Evolutionary conservation across 805 yeast genomes (phyloP).

Genomic region (Starmerella khaoyaiensis): DNA sequence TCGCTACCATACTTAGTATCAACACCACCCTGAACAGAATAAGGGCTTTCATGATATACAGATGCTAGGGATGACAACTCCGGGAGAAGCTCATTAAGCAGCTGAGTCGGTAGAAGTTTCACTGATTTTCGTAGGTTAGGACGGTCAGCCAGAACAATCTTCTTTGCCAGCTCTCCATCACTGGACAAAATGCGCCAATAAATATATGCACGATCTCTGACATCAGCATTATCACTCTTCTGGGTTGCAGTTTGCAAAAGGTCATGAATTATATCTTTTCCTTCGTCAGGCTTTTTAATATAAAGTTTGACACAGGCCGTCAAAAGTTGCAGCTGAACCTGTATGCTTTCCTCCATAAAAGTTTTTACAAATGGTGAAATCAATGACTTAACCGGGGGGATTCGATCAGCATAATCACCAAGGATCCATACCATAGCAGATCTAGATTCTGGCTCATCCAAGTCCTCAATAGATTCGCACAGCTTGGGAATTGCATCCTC

Average conservation of each 20-base stretch:
- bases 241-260: slow-evolving; percentile 62
- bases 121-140: slow-evolving; percentile 66
- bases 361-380: slow-evolving; percentile 32
- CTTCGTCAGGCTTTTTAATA: slow-evolving; percentile 41
- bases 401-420: slow-evolving; percentile 55
- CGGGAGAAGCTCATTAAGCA: slow-evolving; percentile 53
- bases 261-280: slow-evolving; percentile 66
- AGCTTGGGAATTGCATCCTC: slow-evolving; percentile 39
- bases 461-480: slow-evolving; percentile 36
- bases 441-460: slow-evolving; percentile 74
- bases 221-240: slow-evolving; percentile 68
- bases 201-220: slow-evolving; percentile 73
- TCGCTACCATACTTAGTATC: slow-evolving; percentile 32
- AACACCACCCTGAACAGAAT: slow-evolving; percentile 3
- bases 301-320: slow-evolving; percentile 73
- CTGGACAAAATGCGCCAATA: slow-evolving; percentile 78
- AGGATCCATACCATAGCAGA: slow-evolving; percentile 72
- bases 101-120: slow-evolving; percentile 52
- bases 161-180: slow-evolving; percentile 62
- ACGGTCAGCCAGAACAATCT: slow-evolving; percentile 45
- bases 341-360: slow-evolving; percentile 56
- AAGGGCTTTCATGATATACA: slow-evolving; percentile 73
- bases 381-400: slow-evolving; percentile 34
- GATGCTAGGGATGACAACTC: slow-evolving; percentile 80
- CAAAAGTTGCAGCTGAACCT: slow-evolving; percentile 62